Conservation (phyloP, 768 basidiomycete genomes). For the Naematelia aurantialba region DNA sequence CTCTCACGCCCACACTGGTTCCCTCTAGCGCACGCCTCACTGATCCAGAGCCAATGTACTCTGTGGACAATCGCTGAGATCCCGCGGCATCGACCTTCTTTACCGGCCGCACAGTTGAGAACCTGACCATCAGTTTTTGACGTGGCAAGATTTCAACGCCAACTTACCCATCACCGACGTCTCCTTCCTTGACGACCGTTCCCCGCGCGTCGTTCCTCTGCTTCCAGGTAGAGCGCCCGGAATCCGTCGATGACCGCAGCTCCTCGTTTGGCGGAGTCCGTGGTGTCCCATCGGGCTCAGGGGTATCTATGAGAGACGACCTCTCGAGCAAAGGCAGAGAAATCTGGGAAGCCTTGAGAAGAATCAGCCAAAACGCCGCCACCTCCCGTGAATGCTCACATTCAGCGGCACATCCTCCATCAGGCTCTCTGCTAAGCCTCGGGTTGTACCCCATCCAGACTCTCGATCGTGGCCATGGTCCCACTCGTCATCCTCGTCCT, state of each 20-base stretch:
- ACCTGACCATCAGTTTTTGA: slow-evolving; percentile 34
- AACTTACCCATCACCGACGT: slow-evolving; percentile 68
- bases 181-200: slow-evolving; percentile 72
- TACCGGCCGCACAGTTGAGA: slow-evolving; percentile 86
- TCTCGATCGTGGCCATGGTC: slow-evolving; percentile 50
- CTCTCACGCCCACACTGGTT: not conserved
- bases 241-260: slow-evolving; percentile 13
- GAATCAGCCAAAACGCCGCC: slow-evolving; percentile 7
- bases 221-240: slow-evolving; percentile 72
- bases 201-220: slow-evolving; percentile 69
- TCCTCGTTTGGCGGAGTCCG: slow-evolving; percentile 62
- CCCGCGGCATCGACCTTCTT: slow-evolving; percentile 82
- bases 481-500: slow-evolving; percentile 43
- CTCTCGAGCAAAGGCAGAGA: slow-evolving; percentile 53
- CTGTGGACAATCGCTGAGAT: slow-evolving; percentile 71
- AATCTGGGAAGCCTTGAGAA: slow-evolving; percentile 53
- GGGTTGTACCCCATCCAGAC: slow-evolving; percentile 11
- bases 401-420: slow-evolving; percentile 21
- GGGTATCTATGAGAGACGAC: slow-evolving; percentile 45
- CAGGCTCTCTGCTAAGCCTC: slow-evolving; percentile 33
- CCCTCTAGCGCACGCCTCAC: slow-evolving; percentile 12
- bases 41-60: slow-evolving; percentile 66
- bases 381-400: slow-evolving; percentile 1
- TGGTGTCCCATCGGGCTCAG: slow-evolving; percentile 45
- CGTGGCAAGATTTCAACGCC: not conserved